These are phyloP conservation scores for Pouteria glomerata DNA, from an alignment of 148 eudicot species.

Conservation along the genomic window DNA sequence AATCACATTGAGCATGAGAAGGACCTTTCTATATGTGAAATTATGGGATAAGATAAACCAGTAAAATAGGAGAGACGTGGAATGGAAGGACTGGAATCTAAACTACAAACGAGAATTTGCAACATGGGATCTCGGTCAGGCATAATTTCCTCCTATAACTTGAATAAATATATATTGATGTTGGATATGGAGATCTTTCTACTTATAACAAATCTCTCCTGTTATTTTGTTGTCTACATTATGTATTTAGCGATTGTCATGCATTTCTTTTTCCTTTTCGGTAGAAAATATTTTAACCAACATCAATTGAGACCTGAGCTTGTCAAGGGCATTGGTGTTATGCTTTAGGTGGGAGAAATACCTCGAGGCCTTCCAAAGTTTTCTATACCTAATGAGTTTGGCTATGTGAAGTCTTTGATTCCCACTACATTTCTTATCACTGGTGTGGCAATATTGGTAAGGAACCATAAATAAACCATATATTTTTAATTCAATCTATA, in stretches of 20 bases:
- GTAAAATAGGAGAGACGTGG: neutral
- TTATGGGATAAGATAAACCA: neutral
- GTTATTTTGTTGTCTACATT: neutral
- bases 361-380: slow-evolving; percentile 92
- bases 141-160: neutral
- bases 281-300: slow-evolving; percentile 6
- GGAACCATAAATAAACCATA: slow-evolving; percentile 14
- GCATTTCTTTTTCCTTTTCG: neutral
- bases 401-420: slow-evolving; percentile 61
- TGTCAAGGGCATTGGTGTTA: neutral
- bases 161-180: neutral
- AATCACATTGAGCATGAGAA: neutral
- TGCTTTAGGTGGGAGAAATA: slow-evolving; percentile 83
- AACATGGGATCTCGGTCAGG: neutral
- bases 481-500: slow-evolving; percentile 8
- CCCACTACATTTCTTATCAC: slow-evolving; percentile 89
- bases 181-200: neutral
- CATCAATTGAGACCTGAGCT: neutral
- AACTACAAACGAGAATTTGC: neutral
- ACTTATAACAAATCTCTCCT: neutral
- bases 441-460: slow-evolving; percentile 93
- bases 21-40: neutral
- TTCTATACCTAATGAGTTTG: slow-evolving; percentile 76
- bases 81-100: slow-evolving; percentile 3
- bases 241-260: neutral